A percentile compares a stretch with the other conserved stretches of the same genome.
Evolutionary conservation across 345 rosid genomes (phyloP).

Genomic region (Citrus maxima): DNA sequence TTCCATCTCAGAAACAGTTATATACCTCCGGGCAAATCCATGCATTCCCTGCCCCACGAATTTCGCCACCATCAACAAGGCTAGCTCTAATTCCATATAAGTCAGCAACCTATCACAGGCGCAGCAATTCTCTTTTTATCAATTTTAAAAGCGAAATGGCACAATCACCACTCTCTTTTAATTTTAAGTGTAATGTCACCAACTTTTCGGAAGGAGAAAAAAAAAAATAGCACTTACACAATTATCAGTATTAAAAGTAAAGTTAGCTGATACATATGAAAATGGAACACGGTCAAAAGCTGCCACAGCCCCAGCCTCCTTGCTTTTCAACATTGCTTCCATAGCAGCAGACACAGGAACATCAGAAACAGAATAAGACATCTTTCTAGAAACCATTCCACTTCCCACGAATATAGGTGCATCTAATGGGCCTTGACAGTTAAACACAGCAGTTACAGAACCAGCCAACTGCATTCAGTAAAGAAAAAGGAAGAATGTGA

Average conservation of each 20-base stretch:
- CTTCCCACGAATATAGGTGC: slow-evolving; percentile 98
- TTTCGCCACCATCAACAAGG: slow-evolving; percentile 99
- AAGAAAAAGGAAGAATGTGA: slow-evolving; percentile 10
- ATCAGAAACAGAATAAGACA: slow-evolving; percentile 58
- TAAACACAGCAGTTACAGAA: slow-evolving; percentile 92
- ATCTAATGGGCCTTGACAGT: slow-evolving; percentile 97
- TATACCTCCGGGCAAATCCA: slow-evolving; percentile 98
- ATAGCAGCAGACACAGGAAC: slow-evolving; percentile 72
- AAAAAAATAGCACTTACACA: slow-evolving; percentile 56
- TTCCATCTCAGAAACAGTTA: slow-evolving; percentile 3
- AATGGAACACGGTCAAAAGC: slow-evolving; percentile 97
- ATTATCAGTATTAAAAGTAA: slow-evolving; percentile 89
- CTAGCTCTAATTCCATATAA: slow-evolving; percentile 96
- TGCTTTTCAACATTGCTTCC: slow-evolving; percentile 84
- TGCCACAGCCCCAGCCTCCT: slow-evolving; percentile 97
- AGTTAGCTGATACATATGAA: slow-evolving; percentile 95
- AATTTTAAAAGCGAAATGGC: neutral
- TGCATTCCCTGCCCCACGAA: slow-evolving; percentile 98
- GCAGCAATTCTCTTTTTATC: neutral
- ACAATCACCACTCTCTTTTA: neutral
- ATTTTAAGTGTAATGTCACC: neutral
- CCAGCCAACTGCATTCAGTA: slow-evolving; percentile 83
- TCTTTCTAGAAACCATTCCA: slow-evolving; percentile 90
- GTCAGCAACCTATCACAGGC: slow-evolving; percentile 73
- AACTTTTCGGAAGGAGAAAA: slow-evolving; percentile 3